These are phyloP conservation scores for Castanospermum australe DNA, from an alignment of 306 rosid genomes.

Conservation along the genomic window DNA sequence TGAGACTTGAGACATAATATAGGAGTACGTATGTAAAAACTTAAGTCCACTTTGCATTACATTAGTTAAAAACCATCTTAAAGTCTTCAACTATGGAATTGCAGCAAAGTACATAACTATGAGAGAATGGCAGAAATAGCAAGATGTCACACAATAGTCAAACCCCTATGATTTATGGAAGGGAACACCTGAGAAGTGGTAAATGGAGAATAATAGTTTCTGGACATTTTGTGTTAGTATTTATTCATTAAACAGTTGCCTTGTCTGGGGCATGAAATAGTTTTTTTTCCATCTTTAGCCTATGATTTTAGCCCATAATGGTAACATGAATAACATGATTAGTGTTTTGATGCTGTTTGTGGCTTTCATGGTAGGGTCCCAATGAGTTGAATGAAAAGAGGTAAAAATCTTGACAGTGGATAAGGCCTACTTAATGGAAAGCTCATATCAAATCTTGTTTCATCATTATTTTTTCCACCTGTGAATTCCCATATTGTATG, in stretches of 20 bases:
- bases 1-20: not conserved
- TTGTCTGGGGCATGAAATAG: not conserved
- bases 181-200: not conserved
- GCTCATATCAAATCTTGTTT: not conserved
- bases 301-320: not conserved
- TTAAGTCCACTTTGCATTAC: not conserved
- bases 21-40: not conserved
- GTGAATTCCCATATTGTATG: not conserved
- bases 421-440: not conserved
- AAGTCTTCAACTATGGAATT: not conserved
- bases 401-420: not conserved
- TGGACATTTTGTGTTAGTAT: not conserved
- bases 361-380: not conserved
- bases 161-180: not conserved
- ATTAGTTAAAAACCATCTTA: not conserved
- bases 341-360: not conserved
- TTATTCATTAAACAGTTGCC: not conserved
- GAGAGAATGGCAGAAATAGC: not conserved
- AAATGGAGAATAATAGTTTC: not conserved
- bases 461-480: not conserved
- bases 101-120: not conserved
- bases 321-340: not conserved
- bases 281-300: not conserved
- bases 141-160: constrained; percentile 2
- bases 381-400: not conserved